Conservation (phyloP, 1,284 basidiomycete genomes). For the Phlebopus sp. region DNA sequence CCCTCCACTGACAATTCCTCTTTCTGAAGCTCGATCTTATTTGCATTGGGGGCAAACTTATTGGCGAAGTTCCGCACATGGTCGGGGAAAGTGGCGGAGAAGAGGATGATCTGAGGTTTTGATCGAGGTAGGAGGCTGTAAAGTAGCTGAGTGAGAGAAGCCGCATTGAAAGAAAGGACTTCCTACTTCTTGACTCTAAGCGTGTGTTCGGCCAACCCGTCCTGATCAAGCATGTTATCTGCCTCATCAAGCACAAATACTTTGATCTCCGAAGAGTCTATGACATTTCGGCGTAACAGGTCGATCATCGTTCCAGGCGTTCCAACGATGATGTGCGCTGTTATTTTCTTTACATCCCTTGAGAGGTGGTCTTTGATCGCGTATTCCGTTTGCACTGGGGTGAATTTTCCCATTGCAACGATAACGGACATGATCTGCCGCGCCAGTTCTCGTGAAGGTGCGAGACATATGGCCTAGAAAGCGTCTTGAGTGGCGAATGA, state of each 20-base stretch:
- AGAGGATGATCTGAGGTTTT: conserved; percentile 84
- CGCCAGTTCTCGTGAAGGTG: conserved; percentile 94
- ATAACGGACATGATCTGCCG: conserved; percentile 98
- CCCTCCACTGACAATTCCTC: conserved; percentile 94
- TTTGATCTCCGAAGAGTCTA: conserved; percentile 81
- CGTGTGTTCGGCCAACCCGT: conserved; percentile 96
- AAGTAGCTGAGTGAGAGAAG: neutral
- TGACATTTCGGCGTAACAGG: conserved; percentile 69
- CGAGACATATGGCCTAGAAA: conserved; percentile 82
- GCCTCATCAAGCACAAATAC: conserved; percentile 98
- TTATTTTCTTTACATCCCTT: conserved; percentile 66
- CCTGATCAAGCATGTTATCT: conserved; percentile 97
- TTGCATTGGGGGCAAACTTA: conserved; percentile 91
- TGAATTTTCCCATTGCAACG: conserved; percentile 93
- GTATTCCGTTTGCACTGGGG: conserved; percentile 88
- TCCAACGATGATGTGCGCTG: conserved; percentile 91
- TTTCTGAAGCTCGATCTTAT: conserved; percentile 94
- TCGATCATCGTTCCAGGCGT: conserved; percentile 96
- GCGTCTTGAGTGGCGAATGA: conserved; percentile 5
- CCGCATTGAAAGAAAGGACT: neutral
- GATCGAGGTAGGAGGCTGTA: conserved; percentile 63
- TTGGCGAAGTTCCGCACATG: conserved; percentile 87
- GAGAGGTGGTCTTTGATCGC: conserved; percentile 88
- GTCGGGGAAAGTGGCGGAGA: conserved; percentile 98
- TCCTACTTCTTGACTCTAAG: conserved; percentile 84